Conservation (phyloP, 129 eudicot species). For the Chrysanthemum lavandulifolium region DNA sequence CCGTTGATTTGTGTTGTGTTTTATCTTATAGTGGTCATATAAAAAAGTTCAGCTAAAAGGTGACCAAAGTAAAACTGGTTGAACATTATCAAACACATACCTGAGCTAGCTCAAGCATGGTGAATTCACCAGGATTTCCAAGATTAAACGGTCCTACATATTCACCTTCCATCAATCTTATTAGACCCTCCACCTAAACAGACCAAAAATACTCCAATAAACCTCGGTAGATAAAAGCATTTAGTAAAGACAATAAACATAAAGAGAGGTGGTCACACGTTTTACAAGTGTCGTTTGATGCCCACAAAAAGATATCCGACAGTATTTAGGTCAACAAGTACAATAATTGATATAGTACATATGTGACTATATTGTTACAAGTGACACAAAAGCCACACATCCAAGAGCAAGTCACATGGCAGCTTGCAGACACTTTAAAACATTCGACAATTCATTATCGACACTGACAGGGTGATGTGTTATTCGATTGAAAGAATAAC, state of each 20-base stretch:
- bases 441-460: background rate
- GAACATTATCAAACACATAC: slow-evolving; percentile 30
- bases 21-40: background rate
- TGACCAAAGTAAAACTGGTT: background rate
- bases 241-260: background rate
- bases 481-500: background rate
- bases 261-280: slow-evolving; percentile 13
- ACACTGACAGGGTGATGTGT: background rate
- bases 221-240: background rate
- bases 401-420: slow-evolving; percentile 10
- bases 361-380: background rate
- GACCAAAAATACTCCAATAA: background rate
- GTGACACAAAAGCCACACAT: slow-evolving; percentile 10
- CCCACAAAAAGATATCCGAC: slow-evolving; percentile 19
- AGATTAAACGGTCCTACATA: slow-evolving; percentile 95
- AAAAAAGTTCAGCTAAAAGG: background rate
- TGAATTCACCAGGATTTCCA: slow-evolving; percentile 97
- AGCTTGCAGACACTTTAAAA: slow-evolving; percentile 4
- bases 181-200: slow-evolving; percentile 84
- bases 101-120: slow-evolving; percentile 99
- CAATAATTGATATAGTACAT: slow-evolving; percentile 17
- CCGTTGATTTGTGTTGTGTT: background rate
- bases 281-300: background rate
- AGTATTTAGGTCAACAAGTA: slow-evolving; percentile 14
- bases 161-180: slow-evolving; percentile 98